phyloP scores from a whole-genome alignment of 148 eudicot species.

The Spergularia bocconei region DNA sequence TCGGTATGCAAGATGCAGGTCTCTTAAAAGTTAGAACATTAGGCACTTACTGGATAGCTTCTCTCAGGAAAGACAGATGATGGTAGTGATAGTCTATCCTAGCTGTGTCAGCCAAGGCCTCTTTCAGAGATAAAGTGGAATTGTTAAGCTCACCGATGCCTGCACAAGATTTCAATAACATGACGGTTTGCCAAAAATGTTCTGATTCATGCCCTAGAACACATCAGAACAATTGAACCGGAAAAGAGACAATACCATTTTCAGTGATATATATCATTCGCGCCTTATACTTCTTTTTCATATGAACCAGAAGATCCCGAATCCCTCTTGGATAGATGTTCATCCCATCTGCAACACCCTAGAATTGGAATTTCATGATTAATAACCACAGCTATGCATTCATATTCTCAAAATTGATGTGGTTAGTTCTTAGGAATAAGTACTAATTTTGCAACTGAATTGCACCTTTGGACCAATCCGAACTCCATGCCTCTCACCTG shows the following conservation, averaged over 20 bases:
- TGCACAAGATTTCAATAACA: constrained; percentile 8
- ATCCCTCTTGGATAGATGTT: constrained; percentile 33
- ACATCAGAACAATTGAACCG: not conserved
- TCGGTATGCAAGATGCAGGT: not conserved
- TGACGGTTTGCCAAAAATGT: not conserved
- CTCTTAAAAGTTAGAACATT: not conserved
- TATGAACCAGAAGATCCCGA: constrained; percentile 24
- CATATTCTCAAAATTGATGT: not conserved
- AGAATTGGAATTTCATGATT: not conserved
- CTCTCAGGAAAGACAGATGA: constrained; percentile 31
- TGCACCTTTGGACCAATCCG: constrained; percentile 32
- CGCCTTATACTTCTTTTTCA: constrained; percentile 25
- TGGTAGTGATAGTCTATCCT: constrained; percentile 31
- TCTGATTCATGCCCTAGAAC: too few species aligned
- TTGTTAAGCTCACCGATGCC: constrained; percentile 34
- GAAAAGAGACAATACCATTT: constrained; percentile 25
- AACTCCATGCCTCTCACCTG: constrained; percentile 29
- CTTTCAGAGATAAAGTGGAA: constrained; percentile 21
- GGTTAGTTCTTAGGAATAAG: not conserved
- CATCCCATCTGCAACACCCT: constrained; percentile 21
- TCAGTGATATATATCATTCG: constrained; percentile 31
- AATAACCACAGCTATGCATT: not conserved
- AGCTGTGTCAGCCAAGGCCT: constrained; percentile 23
- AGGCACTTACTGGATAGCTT: constrained; percentile 38
- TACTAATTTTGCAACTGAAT: not conserved